These are phyloP conservation scores for Tuber borchii DNA, from an alignment of 495 filamentous ascomycete species.

Conservation along the genomic window DNA sequence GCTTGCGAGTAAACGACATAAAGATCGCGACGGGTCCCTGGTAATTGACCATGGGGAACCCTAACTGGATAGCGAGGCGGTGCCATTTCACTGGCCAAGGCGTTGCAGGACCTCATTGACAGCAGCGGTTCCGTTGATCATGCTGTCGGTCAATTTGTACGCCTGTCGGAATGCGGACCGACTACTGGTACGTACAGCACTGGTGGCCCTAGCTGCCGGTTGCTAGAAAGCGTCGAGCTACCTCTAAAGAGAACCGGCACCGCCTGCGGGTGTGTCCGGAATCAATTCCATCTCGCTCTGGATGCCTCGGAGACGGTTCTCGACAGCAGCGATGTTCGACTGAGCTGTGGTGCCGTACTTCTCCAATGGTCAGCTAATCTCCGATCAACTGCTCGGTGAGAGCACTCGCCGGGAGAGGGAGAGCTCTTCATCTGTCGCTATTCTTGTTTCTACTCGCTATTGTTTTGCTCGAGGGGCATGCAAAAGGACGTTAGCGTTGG, in stretches of 20 bases:
- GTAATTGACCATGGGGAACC: background rate
- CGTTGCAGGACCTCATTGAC: conserved; percentile 11
- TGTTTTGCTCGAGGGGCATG: background rate
- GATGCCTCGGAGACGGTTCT: conserved; percentile 3
- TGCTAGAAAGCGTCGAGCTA: conserved; percentile 4
- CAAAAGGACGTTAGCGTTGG: background rate
- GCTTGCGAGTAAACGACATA: conserved; percentile 16
- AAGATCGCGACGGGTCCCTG: conserved; percentile 12
- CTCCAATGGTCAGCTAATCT: conserved; percentile 12
- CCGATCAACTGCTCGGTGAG: background rate
- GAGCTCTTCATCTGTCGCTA: background rate
- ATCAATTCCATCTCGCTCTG: conserved; percentile 10
- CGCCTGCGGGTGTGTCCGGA: conserved; percentile 13
- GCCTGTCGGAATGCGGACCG: conserved; percentile 9
- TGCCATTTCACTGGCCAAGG: conserved; percentile 16
- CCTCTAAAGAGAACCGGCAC: conserved; percentile 8
- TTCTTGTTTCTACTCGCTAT: background rate
- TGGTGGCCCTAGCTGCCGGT: background rate
- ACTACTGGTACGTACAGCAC: background rate
- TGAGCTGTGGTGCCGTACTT: conserved; percentile 8
- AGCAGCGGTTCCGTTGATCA: conserved; percentile 18
- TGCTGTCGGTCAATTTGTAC: conserved; percentile 15
- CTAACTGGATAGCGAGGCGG: conserved; percentile 8
- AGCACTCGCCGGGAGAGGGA: background rate
- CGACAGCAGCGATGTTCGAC: too few species aligned